These are phyloP conservation scores for Microstegium vimineum DNA, from an alignment of 176 grass and related monocot genomes.

Conservation along the genomic window DNA sequence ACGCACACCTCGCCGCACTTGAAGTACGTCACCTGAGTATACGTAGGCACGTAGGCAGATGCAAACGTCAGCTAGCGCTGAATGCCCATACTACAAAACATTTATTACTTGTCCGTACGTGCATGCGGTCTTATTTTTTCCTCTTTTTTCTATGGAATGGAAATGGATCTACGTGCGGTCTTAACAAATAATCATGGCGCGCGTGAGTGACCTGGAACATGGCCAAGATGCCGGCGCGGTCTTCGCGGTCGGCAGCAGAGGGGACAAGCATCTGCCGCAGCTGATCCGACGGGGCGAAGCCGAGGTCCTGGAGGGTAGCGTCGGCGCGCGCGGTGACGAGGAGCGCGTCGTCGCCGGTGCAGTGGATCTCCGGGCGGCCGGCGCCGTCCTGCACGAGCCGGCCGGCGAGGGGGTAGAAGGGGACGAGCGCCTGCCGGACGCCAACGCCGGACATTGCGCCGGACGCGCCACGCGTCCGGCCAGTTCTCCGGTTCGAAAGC, in stretches of 20 bases:
- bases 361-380: slow-evolving; percentile 53
- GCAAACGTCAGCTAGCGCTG: not conserved
- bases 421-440: slow-evolving; percentile 54
- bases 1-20: slow-evolving; percentile 54
- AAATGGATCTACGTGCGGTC: no score
- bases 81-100: no score
- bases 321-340: slow-evolving; percentile 40
- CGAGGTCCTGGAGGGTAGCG: slow-evolving; percentile 14
- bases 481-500: no score
- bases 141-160: no score
- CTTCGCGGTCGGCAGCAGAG: not conserved
- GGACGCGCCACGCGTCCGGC: no score
- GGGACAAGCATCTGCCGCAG: slow-evolving; percentile 47
- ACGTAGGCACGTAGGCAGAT: not conserved
- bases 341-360: slow-evolving; percentile 49
- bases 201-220: slow-evolving; percentile 49
- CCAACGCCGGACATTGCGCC: no score
- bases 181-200: no score
- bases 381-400: slow-evolving; percentile 29
- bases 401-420: slow-evolving; percentile 67
- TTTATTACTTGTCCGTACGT: no score
- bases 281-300: slow-evolving; percentile 33
- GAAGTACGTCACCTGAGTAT: slow-evolving; percentile 50
- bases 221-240: slow-evolving; percentile 17
- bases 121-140: no score